Base-by-base conservation (phyloP, 1,284 basidiomycete genomes). In the Chalciporus sp. region DNA sequence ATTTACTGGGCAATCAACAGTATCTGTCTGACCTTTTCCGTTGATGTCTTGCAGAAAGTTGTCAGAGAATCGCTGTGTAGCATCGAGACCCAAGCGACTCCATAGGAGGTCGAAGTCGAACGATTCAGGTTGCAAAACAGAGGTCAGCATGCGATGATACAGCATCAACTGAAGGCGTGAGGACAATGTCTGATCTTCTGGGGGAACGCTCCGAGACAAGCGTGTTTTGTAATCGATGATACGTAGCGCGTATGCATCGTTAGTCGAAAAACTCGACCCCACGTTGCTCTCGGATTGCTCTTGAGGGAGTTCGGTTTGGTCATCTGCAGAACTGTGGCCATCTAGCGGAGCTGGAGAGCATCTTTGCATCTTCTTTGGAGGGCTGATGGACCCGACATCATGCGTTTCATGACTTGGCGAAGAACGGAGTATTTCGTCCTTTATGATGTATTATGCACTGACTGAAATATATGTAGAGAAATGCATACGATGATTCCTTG, bases 161-260 rank as follows among this genome's bases (percentile, higher is more conserved):
- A 93, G 69, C 90, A 94, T 94, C 5, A 94, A 78, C 67, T 95
- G 92, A 17, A 92, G 72, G n/a, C 82, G 81, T 0, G 91, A 83
- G 0, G 84, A 72, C 14, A 82, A 64, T 0, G 84, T 79, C 63
- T 93, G 90, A 42, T 79, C 78, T 16, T 84, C 76, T 9, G 74
- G 67, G 0, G 92, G 92, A 2, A 94, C 57, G 7, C 70, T 76
- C 0, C 74, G 64, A 0, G 67, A 68, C 7, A 73, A 75, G 17
- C 92, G 81, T 7, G 92, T 92, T 69, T 95, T 95, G 48, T 85
- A 89, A 64, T 95, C 92, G 16, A 84, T 74, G 7, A 95, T 67
- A 54, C 74, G 76, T 0, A 94, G 71, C 28, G 65, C 28, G 59
- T 70, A 65, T 71, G 46, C 16, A 56, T 72, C 37, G 50, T 55